Evolutionary conservation across 805 yeast species (phyloP), one percentile per base, ranked within the genome.

Genomic region (Zygotorulaspora florentina): DNA sequence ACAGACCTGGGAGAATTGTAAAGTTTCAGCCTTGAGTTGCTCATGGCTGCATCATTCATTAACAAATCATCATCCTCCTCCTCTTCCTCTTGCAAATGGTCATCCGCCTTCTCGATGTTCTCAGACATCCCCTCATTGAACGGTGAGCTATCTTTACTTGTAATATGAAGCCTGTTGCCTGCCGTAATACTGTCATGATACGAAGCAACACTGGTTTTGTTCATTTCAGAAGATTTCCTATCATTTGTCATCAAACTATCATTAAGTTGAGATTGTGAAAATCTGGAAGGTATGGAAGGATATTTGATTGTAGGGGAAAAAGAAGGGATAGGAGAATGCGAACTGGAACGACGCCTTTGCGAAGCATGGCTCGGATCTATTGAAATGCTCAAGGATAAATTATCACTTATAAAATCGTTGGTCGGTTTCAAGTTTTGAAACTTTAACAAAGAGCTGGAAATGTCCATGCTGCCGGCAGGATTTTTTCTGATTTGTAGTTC

Each of bases 401-500:
- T 77, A 23, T 79, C 85, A 36, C 80, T 71, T 33, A 80, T 62
- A 31, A 76, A 70, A 47, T 78, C 81, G 54, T 79, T 81, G 34
- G 73, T 77, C 12, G 67, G 68, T 57, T 70, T 75, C 64, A 81
- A 66, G 45, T 66, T 64, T 56, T 80, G 84, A 55, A 74, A 81
- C 50, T 69, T 70, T 16, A 68, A 67, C 40, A 81, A 59, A 0
- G 82, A 76, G 45, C 76, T 81, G 8, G 73, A 57, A 26, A 49
- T 61, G 38, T 67, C 53, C 30, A 44, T 46, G 18, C 48, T 67
- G 20, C 33, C 39, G 7, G 42, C 35, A 18, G 39, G 41, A 15
- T 46, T 43, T 50, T 53, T 56, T 28, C 48, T 55, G 2, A 61
- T 20, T 16, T 76, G 70, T 18, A 80, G 63, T 35, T 79, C 85